Evolutionary conservation across 371 early-diverging fungal genomes (phyloP), one percentile per base, ranked within the genome.

Genomic region (Mortierella sp.): DNA sequence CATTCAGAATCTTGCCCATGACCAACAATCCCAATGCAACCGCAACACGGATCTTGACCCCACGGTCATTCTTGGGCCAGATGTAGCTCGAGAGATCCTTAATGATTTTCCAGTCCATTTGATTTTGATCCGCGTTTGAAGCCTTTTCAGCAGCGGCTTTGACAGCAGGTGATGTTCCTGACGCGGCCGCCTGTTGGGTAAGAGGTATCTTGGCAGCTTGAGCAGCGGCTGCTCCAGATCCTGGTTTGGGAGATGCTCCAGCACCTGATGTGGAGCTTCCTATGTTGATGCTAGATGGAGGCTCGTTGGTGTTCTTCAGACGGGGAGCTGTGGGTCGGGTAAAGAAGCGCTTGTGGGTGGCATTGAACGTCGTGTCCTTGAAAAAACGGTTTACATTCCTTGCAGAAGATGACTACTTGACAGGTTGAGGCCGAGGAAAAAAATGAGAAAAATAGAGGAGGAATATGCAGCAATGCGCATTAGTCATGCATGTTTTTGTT

Each of bases 11-110:
- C 91, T 97, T 94, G 77, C 97, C 97, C 32, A 93, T 91, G 18
- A 97, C 88, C 70, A 99, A 91, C 43, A 98, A 90, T 29, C 91
- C 83, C 49, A 99, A 78, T 0, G 99, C 97, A 24, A 93, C 87
- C 3, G 97, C 93, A 1, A 99, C 98, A n/a, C 98, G 93, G 18
- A 93, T 88, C 86, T 97, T 97, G 7, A 94, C 93, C 5, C 92
- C 89, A n/a, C 83, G 76, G 77, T 96, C 95, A 74, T 94, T 93
- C 83, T 95, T 95, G 48, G 98, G 98, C 98, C 98, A 98, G 16
- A 98, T 92, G 87, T 97, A 97, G 65, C 92, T 91, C 78, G 93
- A 89, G 78, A 98, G 89, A 78, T 96, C 93, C 74, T 92, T 93
- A 73, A 98, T 90, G 54, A 98, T 96, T 72, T 91, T 90, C 89